phyloP scores from a whole-genome alignment of 164 flowering plant genomes.

The Sextonia rubra region DNA sequence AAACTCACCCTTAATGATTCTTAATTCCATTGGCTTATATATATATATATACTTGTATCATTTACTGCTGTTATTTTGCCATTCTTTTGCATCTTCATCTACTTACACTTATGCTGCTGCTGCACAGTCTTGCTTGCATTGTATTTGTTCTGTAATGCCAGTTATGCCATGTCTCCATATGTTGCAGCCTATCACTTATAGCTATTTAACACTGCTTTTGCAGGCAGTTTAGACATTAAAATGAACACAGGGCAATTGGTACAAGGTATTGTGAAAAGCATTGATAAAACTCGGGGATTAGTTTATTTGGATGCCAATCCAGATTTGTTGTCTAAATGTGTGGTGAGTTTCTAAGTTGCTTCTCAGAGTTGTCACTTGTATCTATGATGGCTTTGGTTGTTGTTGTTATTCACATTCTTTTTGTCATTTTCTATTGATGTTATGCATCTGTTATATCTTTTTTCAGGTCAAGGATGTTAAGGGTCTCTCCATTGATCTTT shows the following conservation, averaged over 20 bases:
- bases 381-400: neutral
- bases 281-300: slow-evolving; percentile 75
- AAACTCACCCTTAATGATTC: no score
- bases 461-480: slow-evolving; percentile 79
- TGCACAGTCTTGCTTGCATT: neutral
- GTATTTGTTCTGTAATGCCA: neutral
- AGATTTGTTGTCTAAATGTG: slow-evolving; percentile 59
- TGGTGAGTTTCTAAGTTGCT: slow-evolving; percentile 42
- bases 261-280: slow-evolving; percentile 70
- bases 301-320: slow-evolving; percentile 61
- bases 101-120: neutral
- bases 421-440: neutral
- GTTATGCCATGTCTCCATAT: neutral
- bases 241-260: slow-evolving; percentile 51
- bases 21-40: no score
- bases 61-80: no score
- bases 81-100: neutral
- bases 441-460: slow-evolving; percentile 7
- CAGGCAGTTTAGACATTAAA: slow-evolving; percentile 42
- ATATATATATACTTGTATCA: no score
- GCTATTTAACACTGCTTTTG: neutral
- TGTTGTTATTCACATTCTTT: neutral
- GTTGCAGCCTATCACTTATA: neutral
- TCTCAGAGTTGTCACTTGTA: neutral
- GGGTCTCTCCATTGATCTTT: slow-evolving; percentile 86